Evolutionary conservation across 2,329 filamentous ascomycete species (phyloP).

Genomic region (Calonectria naviculata): DNA sequence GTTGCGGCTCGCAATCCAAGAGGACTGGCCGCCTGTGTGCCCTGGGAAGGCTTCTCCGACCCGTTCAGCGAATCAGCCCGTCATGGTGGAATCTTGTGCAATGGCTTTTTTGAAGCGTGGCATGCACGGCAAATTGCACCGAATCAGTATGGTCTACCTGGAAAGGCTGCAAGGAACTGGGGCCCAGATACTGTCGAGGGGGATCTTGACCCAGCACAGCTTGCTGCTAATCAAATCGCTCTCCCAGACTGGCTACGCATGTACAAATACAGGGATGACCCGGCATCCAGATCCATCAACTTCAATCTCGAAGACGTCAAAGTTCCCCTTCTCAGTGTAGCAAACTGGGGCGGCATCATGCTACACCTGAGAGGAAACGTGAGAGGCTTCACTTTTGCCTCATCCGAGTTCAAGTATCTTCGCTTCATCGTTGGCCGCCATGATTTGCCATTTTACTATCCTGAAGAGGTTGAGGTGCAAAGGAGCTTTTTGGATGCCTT

Average conservation of each 20-base stretch:
- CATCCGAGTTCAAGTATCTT: constrained; percentile 74
- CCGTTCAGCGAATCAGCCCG: constrained; percentile 62
- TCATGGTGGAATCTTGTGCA: constrained; percentile 6
- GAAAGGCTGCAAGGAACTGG: constrained; percentile 39
- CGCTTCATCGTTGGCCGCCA: constrained; percentile 76
- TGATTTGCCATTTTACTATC: constrained; percentile 77
- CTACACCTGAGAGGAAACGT: constrained; percentile 77
- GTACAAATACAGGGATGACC: constrained; percentile 68
- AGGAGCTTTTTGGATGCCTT: constrained; percentile 76
- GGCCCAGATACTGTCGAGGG: constrained; percentile 68
- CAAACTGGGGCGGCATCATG: constrained; percentile 76
- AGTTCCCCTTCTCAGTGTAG: constrained; percentile 73
- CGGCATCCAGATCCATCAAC: constrained; percentile 72
- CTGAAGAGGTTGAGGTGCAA: constrained; percentile 74
- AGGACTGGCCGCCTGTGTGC: constrained; percentile 58
- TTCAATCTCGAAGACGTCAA: constrained; percentile 73
- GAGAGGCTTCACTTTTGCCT: constrained; percentile 70
- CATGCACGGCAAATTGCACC: constrained; percentile 12
- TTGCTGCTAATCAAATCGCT: constrained; percentile 57
- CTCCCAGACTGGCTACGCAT: constrained; percentile 56
- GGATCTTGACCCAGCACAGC: constrained; percentile 61
- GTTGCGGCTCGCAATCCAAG: constrained; percentile 58
- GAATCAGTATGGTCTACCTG: constrained; percentile 73
- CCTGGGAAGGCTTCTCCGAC: constrained; percentile 64
- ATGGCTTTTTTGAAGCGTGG: background rate